Conservation (phyloP, 345 rosid genomes). For the Eucalyptus sideroxylon region DNA sequence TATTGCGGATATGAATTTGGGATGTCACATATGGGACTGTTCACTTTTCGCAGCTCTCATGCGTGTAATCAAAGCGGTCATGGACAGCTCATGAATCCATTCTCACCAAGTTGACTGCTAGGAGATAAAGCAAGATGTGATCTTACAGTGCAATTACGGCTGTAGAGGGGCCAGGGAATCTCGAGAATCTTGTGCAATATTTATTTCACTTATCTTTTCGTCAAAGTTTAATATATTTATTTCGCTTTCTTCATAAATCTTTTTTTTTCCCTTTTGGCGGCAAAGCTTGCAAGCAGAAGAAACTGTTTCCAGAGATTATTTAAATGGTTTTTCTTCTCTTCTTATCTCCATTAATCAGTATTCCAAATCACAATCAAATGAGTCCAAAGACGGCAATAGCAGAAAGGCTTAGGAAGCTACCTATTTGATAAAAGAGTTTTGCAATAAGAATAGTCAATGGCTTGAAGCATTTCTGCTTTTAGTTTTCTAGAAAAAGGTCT, state of each 20-base stretch:
- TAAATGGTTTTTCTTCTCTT: neutral
- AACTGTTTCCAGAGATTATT: neutral
- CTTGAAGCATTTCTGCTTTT: neutral
- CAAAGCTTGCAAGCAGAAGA: neutral
- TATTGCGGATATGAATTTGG: neutral
- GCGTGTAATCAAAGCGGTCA: neutral
- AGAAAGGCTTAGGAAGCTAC: neutral
- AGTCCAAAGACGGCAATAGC: neutral
- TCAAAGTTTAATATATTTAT: neutral
- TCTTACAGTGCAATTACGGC: neutral
- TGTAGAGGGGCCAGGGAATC: neutral
- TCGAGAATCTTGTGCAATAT: neutral
- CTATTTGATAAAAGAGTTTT: neutral
- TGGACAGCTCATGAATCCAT: neutral
- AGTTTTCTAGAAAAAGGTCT: neutral
- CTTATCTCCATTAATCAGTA: neutral
- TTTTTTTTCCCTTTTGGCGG: neutral
- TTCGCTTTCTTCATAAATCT: neutral
- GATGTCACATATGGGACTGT: neutral
- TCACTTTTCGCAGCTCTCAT: neutral
- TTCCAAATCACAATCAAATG: neutral
- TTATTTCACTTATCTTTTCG: neutral
- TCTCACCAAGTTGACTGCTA: neutral
- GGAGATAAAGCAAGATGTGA: neutral
- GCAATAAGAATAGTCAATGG: neutral